A percentile compares a stretch with the other conserved stretches of the same genome.
Evolutionary conservation across 2,329 filamentous ascomycete genomes (phyloP).

Genomic region (Aspergillus viridinutans): DNA sequence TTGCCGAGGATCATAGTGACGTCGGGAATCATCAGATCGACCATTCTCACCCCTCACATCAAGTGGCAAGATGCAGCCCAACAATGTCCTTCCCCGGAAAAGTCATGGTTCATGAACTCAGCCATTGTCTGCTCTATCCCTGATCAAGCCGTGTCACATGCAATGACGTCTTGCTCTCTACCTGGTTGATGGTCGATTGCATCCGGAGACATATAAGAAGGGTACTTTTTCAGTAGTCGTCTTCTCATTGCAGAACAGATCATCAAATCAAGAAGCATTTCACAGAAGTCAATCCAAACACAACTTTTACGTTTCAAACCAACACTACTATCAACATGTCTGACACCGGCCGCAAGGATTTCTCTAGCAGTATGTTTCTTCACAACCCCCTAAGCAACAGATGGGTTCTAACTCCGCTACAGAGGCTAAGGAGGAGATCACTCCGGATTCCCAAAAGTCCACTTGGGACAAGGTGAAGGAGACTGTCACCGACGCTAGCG

Average conservation of each 20-base stretch:
- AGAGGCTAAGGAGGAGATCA: slow-evolving; percentile 55
- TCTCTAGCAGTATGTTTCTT: slow-evolving; percentile 44
- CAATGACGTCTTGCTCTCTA: neutral
- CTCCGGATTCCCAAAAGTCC: slow-evolving; percentile 59
- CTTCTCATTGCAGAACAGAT: neutral
- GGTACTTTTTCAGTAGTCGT: neutral
- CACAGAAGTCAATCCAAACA: neutral
- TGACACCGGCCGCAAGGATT: slow-evolving; percentile 60
- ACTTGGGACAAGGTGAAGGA: slow-evolving; percentile 58
- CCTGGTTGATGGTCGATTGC: neutral
- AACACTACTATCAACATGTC: slow-evolving; percentile 50
- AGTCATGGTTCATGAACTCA: neutral
- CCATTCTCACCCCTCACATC: neutral
- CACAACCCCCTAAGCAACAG: neutral
- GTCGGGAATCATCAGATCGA: neutral
- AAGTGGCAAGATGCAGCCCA: neutral
- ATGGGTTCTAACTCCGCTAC: slow-evolving; percentile 19
- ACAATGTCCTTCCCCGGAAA: neutral
- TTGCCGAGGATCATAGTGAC: neutral
- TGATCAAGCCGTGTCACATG: neutral
- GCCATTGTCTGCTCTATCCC: neutral
- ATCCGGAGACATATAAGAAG: neutral
- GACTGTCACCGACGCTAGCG: slow-evolving; percentile 50
- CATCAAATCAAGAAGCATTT: neutral
- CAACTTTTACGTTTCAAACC: neutral